phyloP scores from a whole-genome alignment of 2,329 filamentous ascomycete species.

The Elsinoe arachidis region DNA sequence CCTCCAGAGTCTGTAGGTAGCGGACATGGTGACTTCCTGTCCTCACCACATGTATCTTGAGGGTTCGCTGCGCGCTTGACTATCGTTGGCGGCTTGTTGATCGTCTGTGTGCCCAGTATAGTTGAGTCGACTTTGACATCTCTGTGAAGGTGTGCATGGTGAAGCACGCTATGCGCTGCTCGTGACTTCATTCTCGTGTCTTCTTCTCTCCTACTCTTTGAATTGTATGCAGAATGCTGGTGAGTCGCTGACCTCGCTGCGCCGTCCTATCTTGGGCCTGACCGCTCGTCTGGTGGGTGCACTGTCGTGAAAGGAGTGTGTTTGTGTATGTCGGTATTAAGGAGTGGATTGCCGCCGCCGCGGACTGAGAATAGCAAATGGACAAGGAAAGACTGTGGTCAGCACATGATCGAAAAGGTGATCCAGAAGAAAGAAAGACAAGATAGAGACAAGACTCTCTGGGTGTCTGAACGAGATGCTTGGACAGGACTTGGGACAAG shows the following conservation, averaged over 20 bases:
- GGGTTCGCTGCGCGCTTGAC: neutral
- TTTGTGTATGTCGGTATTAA: slow-evolving; percentile 9
- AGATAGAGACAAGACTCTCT: slow-evolving; percentile 4
- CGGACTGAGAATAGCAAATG: neutral
- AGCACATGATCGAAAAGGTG: neutral
- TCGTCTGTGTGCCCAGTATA: neutral
- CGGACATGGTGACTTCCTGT: slow-evolving; percentile 39
- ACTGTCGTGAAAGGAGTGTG: slow-evolving; percentile 1
- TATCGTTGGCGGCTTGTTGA: slow-evolving; percentile 6
- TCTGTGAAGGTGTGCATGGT: slow-evolving; percentile 11
- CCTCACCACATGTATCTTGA: slow-evolving; percentile 7
- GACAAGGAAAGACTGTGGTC: slow-evolving; percentile 10
- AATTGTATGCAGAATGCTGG: neutral
- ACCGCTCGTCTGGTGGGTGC: neutral
- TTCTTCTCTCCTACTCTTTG: neutral
- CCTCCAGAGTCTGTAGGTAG: slow-evolving; percentile 50
- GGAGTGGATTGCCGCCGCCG: slow-evolving; percentile 2
- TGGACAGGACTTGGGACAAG: neutral
- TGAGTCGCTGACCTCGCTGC: neutral
- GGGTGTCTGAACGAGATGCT: neutral
- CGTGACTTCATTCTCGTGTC: slow-evolving; percentile 5
- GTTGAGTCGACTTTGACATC: neutral
- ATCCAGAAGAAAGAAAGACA: slow-evolving; percentile 5
- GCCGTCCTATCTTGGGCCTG: neutral
- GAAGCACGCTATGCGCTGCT: slow-evolving; percentile 6